Conservation (phyloP, 257 asterid genomes). For the Solanum chilense region DNA sequence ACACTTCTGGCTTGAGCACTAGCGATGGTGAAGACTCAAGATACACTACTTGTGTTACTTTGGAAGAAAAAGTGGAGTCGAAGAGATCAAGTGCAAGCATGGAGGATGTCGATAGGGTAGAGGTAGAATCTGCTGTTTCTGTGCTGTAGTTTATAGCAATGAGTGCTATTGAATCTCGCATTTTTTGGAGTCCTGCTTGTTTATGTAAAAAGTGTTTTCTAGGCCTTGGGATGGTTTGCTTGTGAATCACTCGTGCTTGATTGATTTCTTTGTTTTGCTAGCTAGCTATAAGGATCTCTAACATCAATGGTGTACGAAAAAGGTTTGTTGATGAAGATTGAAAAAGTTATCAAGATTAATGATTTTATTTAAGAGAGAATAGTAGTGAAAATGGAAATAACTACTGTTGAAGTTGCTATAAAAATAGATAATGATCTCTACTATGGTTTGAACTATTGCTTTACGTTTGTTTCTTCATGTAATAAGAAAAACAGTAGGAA, state of each 20-base stretch:
- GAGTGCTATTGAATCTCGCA: background rate
- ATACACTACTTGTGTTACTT: slow-evolving; percentile 5
- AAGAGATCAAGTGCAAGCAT: slow-evolving; percentile 1
- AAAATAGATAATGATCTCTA: no score
- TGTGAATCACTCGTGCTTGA: slow-evolving; percentile 25
- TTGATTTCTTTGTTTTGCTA: slow-evolving; percentile 25
- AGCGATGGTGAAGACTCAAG: slow-evolving; percentile 60
- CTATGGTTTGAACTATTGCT: no score
- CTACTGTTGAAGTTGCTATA: no score
- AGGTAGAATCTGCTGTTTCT: slow-evolving; percentile 12
- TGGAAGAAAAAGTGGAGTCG: slow-evolving; percentile 5
- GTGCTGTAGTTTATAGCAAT: slow-evolving; percentile 1
- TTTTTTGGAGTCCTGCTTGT: no score
- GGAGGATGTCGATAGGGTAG: slow-evolving; percentile 13
- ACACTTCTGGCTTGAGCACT: slow-evolving; percentile 39
- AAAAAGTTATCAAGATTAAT: background rate
- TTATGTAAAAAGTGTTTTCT: slow-evolving; percentile 31
- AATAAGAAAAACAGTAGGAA: no score
- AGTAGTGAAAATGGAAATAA: background rate
- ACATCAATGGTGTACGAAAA: background rate
- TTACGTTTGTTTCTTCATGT: no score
- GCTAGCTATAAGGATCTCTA: slow-evolving; percentile 33
- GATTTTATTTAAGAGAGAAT: background rate
- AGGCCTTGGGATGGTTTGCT: slow-evolving; percentile 20
- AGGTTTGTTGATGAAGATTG: background rate